Evolutionary conservation across 768 basidiomycete genomes (phyloP).

Genomic region (Suillus subaureus): DNA sequence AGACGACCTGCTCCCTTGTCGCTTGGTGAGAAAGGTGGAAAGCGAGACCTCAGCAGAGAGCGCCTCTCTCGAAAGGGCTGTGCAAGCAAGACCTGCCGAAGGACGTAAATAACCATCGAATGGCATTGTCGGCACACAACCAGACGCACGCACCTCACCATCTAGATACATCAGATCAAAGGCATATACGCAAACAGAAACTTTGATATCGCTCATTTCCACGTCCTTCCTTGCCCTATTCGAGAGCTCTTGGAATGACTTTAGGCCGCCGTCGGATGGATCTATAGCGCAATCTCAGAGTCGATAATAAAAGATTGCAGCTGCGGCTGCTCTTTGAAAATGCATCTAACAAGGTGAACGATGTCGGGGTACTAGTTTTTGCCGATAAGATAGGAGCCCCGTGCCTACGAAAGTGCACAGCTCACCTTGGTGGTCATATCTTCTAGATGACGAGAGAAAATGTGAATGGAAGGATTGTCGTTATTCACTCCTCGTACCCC

Average conservation of each 20-base stretch:
- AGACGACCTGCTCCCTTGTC: slow-evolving; percentile 58
- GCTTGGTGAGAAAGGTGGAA: slow-evolving; percentile 54
- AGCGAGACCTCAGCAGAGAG: slow-evolving; percentile 58
- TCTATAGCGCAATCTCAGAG: slow-evolving; percentile 89
- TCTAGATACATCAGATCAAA: slow-evolving; percentile 92
- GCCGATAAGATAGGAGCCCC: slow-evolving; percentile 17
- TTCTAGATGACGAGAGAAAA: slow-evolving; percentile 90
- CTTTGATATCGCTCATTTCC: slow-evolving; percentile 67
- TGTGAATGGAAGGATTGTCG: slow-evolving; percentile 44
- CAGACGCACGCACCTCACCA: slow-evolving; percentile 57
- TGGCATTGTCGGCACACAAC: slow-evolving; percentile 1
- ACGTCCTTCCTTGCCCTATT: slow-evolving; percentile 87
- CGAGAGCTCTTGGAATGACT: slow-evolving; percentile 86
- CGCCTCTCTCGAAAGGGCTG: slow-evolving; percentile 74
- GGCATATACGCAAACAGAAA: slow-evolving; percentile 80
- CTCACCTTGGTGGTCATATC: slow-evolving; percentile 87
- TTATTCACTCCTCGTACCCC: slow-evolving; percentile 35
- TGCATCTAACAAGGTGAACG: slow-evolving; percentile 51
- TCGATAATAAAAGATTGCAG: slow-evolving; percentile 75
- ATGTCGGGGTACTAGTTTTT: slow-evolving; percentile 78
- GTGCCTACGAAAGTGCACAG: slow-evolving; percentile 5
- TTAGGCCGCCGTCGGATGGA: slow-evolving; percentile 57
- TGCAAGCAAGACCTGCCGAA: slow-evolving; percentile 61
- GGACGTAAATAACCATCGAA: slow-evolving; percentile 11
- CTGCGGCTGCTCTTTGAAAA: slow-evolving; percentile 47